phyloP scores from a whole-genome alignment of 495 filamentous ascomycete species.

The Neurospora discreta region DNA sequence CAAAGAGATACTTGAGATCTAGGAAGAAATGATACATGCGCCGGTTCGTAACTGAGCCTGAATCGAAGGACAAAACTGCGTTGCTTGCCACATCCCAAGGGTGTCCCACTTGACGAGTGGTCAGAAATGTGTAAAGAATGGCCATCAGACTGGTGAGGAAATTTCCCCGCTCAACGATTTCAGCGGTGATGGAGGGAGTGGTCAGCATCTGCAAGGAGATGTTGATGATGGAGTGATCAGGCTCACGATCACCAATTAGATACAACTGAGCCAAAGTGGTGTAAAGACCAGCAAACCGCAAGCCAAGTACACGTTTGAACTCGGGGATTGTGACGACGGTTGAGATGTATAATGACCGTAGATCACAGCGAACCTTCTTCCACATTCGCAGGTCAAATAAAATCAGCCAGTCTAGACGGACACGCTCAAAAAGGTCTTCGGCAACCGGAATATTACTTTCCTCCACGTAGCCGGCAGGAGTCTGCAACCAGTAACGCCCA shows the following conservation, averaged over 20 bases:
- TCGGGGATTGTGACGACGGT: constrained; percentile 89
- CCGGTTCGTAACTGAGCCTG: constrained; percentile 84
- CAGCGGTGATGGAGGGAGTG: constrained; percentile 87
- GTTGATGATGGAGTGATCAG: constrained; percentile 97
- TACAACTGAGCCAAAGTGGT: constrained; percentile 89
- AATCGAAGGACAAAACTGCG: constrained; percentile 82
- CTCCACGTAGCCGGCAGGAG: constrained; percentile 51
- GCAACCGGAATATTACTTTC: constrained; percentile 51
- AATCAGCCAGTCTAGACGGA: constrained; percentile 89
- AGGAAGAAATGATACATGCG: constrained; percentile 95
- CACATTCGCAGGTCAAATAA: constrained; percentile 93
- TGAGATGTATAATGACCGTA: constrained; percentile 89
- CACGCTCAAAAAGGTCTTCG: constrained; percentile 77
- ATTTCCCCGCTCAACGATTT: constrained; percentile 91
- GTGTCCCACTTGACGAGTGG: constrained; percentile 87
- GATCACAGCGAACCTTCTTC: constrained; percentile 85
- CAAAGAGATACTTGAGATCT: constrained; percentile 81
- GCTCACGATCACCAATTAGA: constrained; percentile 90
- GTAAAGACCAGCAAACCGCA: constrained; percentile 88
- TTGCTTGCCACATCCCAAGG: constrained; percentile 74
- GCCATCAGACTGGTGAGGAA: constrained; percentile 91
- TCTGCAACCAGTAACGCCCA: constrained; percentile 78
- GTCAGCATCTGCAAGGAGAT: constrained; percentile 93
- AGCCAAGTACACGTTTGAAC: constrained; percentile 91
- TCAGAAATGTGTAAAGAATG: constrained; percentile 94